Evolutionary conservation across 2,329 filamentous ascomycete species (phyloP), one percentile per base, ranked within the genome.

Genomic region (Phialophora expanda): DNA sequence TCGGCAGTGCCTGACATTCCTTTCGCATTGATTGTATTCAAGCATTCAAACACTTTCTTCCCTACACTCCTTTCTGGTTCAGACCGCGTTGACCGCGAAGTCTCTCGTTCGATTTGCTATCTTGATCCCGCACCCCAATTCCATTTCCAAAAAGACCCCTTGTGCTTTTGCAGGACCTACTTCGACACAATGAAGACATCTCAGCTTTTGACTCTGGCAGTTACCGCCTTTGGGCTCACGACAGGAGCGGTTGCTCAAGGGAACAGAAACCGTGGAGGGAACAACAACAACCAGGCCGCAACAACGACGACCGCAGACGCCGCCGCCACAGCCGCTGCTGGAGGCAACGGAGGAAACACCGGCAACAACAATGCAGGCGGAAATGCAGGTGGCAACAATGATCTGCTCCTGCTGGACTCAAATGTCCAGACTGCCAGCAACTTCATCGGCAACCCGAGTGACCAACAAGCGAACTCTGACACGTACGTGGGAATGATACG

Each of bases 1-100:
- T 68, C 66, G 64, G 64, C 62, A 67, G 66, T 71, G 65, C 66
- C 66, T 66, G 66, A 69, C 69, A 71, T 74, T 73, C 69, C 64
- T 65, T 70, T 69, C 60, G 62, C 63, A 62, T 57, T 48, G 20
- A 56, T 64, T 69, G 62, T 69, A 56, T 68, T 57, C 44, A 60
- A 46, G 38, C 50, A 53, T 61, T 65, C 62, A 59, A 54, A 34
- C 32, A 50, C 58, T 66, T 64, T 66, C 44, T 55, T 60, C 51
- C 62, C 60, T 61, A 55, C 64, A 66, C 59, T 68, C 62, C 53
- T 66, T 69, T 67, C 58, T 62, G 57, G 56, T 56, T 59, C 64
- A 50, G 63, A 67, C 65, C 67, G 67, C 67, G 67, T 69, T 69
- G 67, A 69, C 62, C 67, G 67, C 67, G 67, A 66, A 67, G 65